A percentile compares a stretch with the other conserved stretches of the same genome.
These are phyloP conservation scores for Globisporangium solare DNA, from an alignment of 352 stramenopile species.

Conservation along the genomic window DNA sequence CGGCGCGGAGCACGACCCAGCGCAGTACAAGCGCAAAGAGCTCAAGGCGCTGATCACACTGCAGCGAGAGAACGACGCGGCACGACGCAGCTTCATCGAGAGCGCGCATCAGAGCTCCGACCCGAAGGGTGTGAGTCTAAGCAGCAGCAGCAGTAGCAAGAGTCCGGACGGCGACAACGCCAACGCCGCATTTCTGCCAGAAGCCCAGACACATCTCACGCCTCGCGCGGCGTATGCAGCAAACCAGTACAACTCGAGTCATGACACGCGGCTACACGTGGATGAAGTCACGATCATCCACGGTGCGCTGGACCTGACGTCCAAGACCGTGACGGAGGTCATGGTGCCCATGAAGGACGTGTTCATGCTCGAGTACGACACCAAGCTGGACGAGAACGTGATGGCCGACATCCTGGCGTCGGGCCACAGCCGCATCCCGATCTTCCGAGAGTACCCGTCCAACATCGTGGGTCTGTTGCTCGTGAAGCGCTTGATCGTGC, in stretches of 20 bases:
- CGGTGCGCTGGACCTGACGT: conserved; percentile 86
- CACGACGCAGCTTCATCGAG: conserved; percentile 33
- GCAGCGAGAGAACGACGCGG: conserved; percentile 48
- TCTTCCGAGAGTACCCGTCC: conserved; percentile 69
- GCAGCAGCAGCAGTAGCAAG: conserved; percentile 1
- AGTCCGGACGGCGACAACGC: no score
- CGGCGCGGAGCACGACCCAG: conserved; percentile 69
- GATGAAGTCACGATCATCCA: conserved; percentile 93
- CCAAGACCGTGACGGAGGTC: conserved; percentile 79
- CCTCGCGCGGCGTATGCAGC: conserved; percentile 18
- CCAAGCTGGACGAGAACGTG: conserved; percentile 62
- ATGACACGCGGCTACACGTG: conserved; percentile 46
- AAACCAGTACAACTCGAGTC: conserved; percentile 28
- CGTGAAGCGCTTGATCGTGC: conserved; percentile 87
- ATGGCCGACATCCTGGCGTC: conserved; percentile 83
- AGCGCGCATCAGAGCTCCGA: conserved; percentile 10
- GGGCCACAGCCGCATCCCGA: conserved; percentile 86
- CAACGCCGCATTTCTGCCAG: conserved; percentile 8
- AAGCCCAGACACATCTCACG: conserved; percentile 22
- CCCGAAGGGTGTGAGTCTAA: no score
- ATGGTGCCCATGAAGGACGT: conserved; percentile 85
- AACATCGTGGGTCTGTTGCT: conserved; percentile 86
- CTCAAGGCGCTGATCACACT: conserved; percentile 86
- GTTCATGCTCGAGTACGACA: conserved; percentile 80
- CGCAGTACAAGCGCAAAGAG: conserved; percentile 87